Base-by-base conservation (phyloP, 768 basidiomycete genomes). In the Chalciporus pseudorubinellus region DNA sequence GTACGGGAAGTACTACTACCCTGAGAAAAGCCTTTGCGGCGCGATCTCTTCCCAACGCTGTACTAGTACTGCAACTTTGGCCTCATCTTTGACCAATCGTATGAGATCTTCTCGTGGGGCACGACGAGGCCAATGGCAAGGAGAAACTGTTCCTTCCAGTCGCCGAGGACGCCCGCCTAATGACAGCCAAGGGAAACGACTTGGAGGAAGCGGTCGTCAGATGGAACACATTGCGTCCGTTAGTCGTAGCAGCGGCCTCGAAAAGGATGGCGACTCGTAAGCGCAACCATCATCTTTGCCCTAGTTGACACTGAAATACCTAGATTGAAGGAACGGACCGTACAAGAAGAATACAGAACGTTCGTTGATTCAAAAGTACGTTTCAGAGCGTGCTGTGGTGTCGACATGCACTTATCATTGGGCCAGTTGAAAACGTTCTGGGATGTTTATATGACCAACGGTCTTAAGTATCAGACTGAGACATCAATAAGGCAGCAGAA, bases 251-350 rank as follows among this genome's bases (percentile, higher is more conserved):
- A 84, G 88, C 57, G 87, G 89, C 10, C 63, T 89, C 21, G 84
- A 85, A 58, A 82, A 79, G 57, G 86, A 82, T 53, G 87, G 89
- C 34, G 84, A 89, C 69, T 77, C 79, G 89, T 91, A 68, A 77
- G 88, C 62, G 11, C 22, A 34, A 6, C n/a, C 14, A 28, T 40
- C 10, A 20, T 38, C 21, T 46, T 19, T n/a, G 14, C 10, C 31
- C 39, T 43, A 20, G 26, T 55, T 72, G 66, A 77, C 65, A 54
- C 56, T 56, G 55, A 77, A 70, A 47, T 58, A 4, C 57, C 19
- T 62, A 91, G 88, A 44, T 65, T 91, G 62, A 87, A 85, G 59
- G 73, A 83, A 55, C 63, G 52, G 43, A 71, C 63, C 26, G 72
- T 80, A 1, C 89, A 91, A 63, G 79, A 86, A 61, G 81, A 87